Conservation (phyloP, 345 rosid species). For the Linum lewisii region DNA sequence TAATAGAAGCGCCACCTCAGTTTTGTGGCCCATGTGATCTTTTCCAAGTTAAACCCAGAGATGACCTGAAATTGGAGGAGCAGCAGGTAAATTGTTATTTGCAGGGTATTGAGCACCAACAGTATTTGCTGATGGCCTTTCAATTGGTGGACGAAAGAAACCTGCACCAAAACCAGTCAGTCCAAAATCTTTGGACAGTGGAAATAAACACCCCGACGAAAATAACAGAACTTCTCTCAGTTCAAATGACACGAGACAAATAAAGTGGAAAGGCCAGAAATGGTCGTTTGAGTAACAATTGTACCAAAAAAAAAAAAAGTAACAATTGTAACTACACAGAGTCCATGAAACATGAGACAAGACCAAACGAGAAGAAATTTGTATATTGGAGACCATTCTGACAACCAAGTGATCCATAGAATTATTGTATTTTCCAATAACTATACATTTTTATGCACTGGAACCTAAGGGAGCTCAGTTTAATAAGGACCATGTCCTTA, state of each 20-base stretch:
- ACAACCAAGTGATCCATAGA: background rate
- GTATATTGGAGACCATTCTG: background rate
- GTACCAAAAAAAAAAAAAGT: no score
- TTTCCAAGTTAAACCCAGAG: background rate
- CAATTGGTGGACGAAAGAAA: constrained; percentile 57
- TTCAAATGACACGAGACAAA: background rate
- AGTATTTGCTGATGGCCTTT: constrained; percentile 49
- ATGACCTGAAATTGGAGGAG: constrained; percentile 48
- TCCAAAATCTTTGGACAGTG: background rate
- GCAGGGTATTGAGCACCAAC: constrained; percentile 49
- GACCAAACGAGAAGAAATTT: background rate
- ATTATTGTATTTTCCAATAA: background rate
- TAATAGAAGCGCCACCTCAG: background rate
- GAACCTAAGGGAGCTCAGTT: background rate
- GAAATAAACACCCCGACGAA: background rate
- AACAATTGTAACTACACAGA: background rate
- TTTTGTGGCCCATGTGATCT: background rate
- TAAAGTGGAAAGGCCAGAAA: background rate
- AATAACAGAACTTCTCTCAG: background rate
- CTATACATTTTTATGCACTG: background rate
- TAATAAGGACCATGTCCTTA: background rate
- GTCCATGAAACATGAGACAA: background rate
- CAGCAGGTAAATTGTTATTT: constrained; percentile 40
- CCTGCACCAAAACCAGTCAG: constrained; percentile 28
- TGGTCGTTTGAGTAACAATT: background rate